Conservation (phyloP, 1,284 basidiomycete species). For the Filobasidium uniguttulatum region DNA sequence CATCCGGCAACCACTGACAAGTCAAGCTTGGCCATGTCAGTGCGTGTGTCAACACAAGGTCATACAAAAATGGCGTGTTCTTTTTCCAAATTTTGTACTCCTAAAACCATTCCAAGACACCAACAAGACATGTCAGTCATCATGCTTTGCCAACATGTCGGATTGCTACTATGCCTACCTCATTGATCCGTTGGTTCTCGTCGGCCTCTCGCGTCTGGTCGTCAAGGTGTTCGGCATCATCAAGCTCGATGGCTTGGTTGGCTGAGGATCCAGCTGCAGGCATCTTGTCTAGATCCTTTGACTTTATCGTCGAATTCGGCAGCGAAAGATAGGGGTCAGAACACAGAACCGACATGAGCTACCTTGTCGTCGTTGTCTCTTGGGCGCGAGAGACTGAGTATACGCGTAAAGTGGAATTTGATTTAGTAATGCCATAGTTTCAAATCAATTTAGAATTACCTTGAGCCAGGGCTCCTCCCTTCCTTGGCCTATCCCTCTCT, state of each 20-base stretch:
- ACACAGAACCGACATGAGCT: no score
- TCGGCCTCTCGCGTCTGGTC: constrained; percentile 47
- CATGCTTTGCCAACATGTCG: background rate
- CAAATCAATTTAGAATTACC: no score
- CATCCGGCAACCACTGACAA: constrained; percentile 98
- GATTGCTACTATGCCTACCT: constrained; percentile 44
- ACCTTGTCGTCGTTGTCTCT: no score
- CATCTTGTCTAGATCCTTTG: no score
- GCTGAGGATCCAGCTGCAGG: background rate
- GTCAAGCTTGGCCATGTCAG: constrained; percentile 97
- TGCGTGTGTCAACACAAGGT: constrained; percentile 92
- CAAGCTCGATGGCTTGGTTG: constrained; percentile 31
- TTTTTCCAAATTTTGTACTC: constrained; percentile 60
- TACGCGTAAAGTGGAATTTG: no score
- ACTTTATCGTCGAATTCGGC: no score
- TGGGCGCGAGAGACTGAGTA: no score
- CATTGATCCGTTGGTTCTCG: constrained; percentile 82
- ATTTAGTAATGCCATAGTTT: no score
- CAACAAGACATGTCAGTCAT: background rate
- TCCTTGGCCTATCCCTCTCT: no score
- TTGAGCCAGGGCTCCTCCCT: no score
- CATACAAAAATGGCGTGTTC: constrained; percentile 93
- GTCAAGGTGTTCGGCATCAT: constrained; percentile 62
- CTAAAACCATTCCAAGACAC: no score
- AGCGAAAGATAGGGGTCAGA: no score